Evolutionary conservation across 192 early-diverging fungal species (phyloP).

Genomic region (Backusella luteola): DNA sequence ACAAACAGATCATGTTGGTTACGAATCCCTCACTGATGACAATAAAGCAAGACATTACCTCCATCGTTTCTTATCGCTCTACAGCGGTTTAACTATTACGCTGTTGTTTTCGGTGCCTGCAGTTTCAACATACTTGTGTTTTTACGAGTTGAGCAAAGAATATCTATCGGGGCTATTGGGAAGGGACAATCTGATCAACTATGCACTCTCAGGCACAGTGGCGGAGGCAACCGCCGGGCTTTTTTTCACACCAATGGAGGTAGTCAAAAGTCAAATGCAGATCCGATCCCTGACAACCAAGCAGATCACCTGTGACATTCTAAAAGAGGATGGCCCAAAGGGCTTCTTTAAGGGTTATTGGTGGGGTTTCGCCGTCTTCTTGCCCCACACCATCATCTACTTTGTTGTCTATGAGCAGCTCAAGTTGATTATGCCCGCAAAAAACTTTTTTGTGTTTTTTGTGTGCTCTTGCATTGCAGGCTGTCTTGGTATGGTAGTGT

Average conservation of each 20-base stretch:
- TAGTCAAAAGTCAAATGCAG: conserved; percentile 74
- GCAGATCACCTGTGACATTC: background rate
- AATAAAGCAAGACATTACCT: background rate
- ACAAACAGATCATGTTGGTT: conserved; percentile 40
- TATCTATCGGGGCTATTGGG: background rate
- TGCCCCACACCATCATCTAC: conserved; percentile 70
- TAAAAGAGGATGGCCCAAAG: conserved; percentile 47
- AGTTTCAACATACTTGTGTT: conserved; percentile 63
- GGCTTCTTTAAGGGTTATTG: conserved; percentile 77
- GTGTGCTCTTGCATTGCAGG: conserved; percentile 57
- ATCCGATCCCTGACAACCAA: background rate
- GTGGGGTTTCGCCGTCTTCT: conserved; percentile 66
- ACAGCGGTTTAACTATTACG: conserved; percentile 69
- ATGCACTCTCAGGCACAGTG: conserved; percentile 51
- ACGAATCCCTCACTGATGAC: background rate
- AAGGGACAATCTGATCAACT: conserved; percentile 44
- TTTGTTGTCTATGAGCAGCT: conserved; percentile 65
- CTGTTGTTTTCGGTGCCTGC: conserved; percentile 68
- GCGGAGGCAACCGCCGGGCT: conserved; percentile 68
- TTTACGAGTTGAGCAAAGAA: conserved; percentile 67
- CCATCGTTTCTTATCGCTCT: conserved; percentile 43
- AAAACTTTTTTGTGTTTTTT: conserved; percentile 52
- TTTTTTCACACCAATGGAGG: conserved; percentile 87
- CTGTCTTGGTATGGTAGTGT: conserved; percentile 54
- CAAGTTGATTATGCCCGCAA: conserved; percentile 37